Evolutionary conservation across 495 filamentous ascomycete species (phyloP).

Genomic region (Podospora didyma): DNA sequence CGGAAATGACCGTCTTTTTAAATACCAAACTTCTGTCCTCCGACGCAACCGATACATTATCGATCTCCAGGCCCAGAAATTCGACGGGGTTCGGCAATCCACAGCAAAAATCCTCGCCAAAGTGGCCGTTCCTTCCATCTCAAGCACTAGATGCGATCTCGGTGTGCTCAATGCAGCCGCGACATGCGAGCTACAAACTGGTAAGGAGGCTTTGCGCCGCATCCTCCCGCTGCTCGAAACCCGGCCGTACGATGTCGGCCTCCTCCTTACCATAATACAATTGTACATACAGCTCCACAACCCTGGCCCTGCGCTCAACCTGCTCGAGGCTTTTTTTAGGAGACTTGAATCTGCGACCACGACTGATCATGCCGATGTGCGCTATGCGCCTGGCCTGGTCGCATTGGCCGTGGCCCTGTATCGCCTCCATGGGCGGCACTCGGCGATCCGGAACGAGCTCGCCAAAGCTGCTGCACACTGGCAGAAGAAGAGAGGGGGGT

Average conservation of each 20-base stretch:
- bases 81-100: constrained; percentile 62
- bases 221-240: constrained; percentile 72
- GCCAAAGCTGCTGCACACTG: constrained; percentile 82
- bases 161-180: constrained; percentile 82
- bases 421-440: constrained; percentile 69
- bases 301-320: constrained; percentile 65
- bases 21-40: constrained; percentile 67
- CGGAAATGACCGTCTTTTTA: constrained; percentile 69
- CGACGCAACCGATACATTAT: constrained; percentile 64
- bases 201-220: constrained; percentile 65
- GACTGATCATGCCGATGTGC: constrained; percentile 55
- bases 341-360: constrained; percentile 65
- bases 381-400: constrained; percentile 82
- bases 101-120: constrained; percentile 54
- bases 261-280: constrained; percentile 79
- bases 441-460: constrained; percentile 65
- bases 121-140: constrained; percentile 48
- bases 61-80: constrained; percentile 77
- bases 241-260: constrained; percentile 76
- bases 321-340: constrained; percentile 71
- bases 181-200: constrained; percentile 57
- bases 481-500: constrained; percentile 45
- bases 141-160: constrained; percentile 56
- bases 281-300: constrained; percentile 76
- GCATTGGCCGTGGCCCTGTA: constrained; percentile 82